Conservation (phyloP, 2,329 filamentous ascomycete genomes). For the Clonostachys byssicola region DNA sequence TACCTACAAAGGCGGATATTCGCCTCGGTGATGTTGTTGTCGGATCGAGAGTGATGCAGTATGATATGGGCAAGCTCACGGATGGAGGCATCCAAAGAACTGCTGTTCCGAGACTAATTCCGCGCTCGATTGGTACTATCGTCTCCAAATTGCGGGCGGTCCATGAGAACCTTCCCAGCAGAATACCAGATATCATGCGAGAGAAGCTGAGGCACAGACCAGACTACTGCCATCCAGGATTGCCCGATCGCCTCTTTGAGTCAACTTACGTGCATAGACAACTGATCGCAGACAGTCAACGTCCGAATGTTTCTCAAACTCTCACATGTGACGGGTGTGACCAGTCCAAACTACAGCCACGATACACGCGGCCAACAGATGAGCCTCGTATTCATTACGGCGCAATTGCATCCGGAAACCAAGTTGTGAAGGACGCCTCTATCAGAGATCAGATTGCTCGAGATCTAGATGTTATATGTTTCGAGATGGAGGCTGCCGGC, state of each 20-base stretch:
- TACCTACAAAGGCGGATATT: constrained; percentile 4
- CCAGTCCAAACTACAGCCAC: neutral
- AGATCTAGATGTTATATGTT: constrained; percentile 8
- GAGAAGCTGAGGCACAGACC: neutral
- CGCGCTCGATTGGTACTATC: constrained; percentile 3
- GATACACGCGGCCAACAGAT: neutral
- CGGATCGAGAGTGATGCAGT: constrained; percentile 10
- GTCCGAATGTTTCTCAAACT: neutral
- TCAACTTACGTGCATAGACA: neutral
- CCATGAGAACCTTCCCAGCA: neutral
- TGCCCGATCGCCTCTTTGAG: neutral
- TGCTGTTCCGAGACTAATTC: neutral
- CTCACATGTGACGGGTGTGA: constrained; percentile 3
- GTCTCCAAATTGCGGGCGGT: neutral
- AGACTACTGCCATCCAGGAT: neutral
- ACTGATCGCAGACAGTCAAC: neutral
- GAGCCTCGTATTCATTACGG: constrained; percentile 6
- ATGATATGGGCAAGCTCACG: constrained; percentile 10
- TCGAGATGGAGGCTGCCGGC: constrained; percentile 22
- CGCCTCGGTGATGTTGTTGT: neutral
- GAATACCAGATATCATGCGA: neutral
- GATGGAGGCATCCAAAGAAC: neutral
- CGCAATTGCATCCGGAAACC: constrained; percentile 8
- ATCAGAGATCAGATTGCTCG: constrained; percentile 9
- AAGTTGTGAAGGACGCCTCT: constrained; percentile 12